Conservation (phyloP, 306 rosid species). For the Malus sieversii region DNA sequence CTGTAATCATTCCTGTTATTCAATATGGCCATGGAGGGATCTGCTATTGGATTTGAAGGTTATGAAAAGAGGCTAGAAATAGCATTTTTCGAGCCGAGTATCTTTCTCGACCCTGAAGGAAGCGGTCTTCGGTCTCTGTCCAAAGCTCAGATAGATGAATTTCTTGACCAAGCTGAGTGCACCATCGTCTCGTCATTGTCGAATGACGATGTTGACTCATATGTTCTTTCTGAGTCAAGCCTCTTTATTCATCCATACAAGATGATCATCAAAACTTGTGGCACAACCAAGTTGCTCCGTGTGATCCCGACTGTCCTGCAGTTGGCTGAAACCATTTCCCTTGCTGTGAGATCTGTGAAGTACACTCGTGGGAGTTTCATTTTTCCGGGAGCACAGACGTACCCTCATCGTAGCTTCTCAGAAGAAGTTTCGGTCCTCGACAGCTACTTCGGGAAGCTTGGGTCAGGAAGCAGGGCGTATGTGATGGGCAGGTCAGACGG, state of each 20-base stretch:
- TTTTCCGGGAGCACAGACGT: conserved; percentile 59
- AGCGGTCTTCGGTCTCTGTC: conserved; percentile 48
- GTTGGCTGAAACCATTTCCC: conserved; percentile 40
- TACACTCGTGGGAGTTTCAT: conserved; percentile 61
- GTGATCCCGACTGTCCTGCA: conserved; percentile 50
- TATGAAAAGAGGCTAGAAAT: conserved; percentile 64
- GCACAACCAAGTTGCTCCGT: conserved; percentile 57
- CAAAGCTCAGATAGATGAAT: conserved; percentile 47
- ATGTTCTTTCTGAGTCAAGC: conserved; percentile 69
- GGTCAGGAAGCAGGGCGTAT: conserved; percentile 45
- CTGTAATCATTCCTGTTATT: background rate
- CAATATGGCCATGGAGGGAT: conserved; percentile 31
- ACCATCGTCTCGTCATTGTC: conserved; percentile 54
- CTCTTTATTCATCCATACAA: conserved; percentile 50
- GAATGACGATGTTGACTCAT: conserved; percentile 50
- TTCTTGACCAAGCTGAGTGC: conserved; percentile 59
- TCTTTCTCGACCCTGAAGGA: conserved; percentile 55
- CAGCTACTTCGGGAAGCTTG: conserved; percentile 46
- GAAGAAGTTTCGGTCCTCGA: conserved; percentile 53
- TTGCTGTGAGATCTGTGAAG: conserved; percentile 39
- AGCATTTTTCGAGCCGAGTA: conserved; percentile 39
- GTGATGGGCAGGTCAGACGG: conserved; percentile 39
- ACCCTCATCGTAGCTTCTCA: conserved; percentile 52
- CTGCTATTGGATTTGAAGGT: conserved; percentile 71
- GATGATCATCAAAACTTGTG: conserved; percentile 64